Conservation (phyloP, 768 basidiomycete species). For the Auriculariales sp. region DNA sequence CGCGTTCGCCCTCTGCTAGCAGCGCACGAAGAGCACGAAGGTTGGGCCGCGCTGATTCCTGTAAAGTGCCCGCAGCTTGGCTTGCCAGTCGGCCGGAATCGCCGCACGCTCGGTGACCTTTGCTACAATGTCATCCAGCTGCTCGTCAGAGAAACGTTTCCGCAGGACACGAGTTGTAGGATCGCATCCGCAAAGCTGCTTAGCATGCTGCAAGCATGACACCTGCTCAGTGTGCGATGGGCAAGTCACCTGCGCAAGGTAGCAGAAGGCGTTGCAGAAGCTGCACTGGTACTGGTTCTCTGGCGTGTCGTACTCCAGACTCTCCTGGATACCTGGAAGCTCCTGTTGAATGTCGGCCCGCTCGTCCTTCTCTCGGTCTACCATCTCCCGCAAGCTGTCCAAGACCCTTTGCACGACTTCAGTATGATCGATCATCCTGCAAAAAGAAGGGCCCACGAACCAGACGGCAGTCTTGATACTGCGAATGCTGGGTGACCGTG, state of each 20-base stretch:
- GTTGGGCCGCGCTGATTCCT: constrained; percentile 53
- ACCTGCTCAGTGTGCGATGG: constrained; percentile 55
- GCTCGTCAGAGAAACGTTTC: constrained; percentile 68
- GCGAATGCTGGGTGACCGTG: constrained; percentile 93
- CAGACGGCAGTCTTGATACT: constrained; percentile 88
- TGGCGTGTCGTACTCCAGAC: constrained; percentile 59
- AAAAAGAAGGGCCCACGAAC: constrained; percentile 26
- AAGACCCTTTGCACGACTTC: constrained; percentile 47
- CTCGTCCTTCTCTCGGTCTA: constrained; percentile 58
- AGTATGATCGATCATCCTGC: too few species aligned
- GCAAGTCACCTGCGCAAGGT: constrained; percentile 84
- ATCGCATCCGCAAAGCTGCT: constrained; percentile 56
- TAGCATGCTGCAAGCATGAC: constrained; percentile 74
- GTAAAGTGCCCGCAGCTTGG: constrained; percentile 53
- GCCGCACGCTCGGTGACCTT: constrained; percentile 59
- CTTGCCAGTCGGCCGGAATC: constrained; percentile 61
- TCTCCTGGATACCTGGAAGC: constrained; percentile 40
- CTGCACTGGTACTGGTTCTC: constrained; percentile 96
- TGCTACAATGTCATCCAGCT: constrained; percentile 49
- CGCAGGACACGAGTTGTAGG: constrained; percentile 47
- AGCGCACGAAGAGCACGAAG: constrained; percentile 68
- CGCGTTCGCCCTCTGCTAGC: constrained; percentile 81
- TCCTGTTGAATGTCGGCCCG: constrained; percentile 47
- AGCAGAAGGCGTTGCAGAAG: constrained; percentile 87
- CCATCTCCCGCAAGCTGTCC: constrained; percentile 78